Percentiles rank a stretch among this genome's conserved stretches.
Evolutionary conservation across 768 basidiomycete genomes (phyloP).

Genomic region (Holtermanniella nyarrowii): DNA sequence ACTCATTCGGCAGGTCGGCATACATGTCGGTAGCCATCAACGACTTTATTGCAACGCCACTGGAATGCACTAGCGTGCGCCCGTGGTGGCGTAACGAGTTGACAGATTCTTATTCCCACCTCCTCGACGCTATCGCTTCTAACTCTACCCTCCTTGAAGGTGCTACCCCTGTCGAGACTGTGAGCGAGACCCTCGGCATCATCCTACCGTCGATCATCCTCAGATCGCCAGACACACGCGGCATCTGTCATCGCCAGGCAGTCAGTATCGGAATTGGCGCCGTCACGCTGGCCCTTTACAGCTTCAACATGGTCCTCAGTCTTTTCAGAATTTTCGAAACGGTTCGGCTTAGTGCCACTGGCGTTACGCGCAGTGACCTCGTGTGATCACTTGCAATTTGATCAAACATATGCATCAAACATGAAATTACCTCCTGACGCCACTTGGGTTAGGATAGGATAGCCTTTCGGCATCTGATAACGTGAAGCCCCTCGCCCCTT

Average conservation of each 20-base stretch:
- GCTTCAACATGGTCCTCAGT: conserved; percentile 36
- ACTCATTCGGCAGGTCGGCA: conserved; percentile 6
- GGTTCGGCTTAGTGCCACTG: conserved; percentile 25
- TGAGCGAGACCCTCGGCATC: conserved; percentile 18
- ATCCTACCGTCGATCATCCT: conserved; percentile 20
- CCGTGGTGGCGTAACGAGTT: conserved; percentile 34
- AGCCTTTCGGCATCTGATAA: no score
- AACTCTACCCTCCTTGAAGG: background rate
- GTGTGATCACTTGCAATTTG: background rate
- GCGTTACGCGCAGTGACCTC: conserved; percentile 5
- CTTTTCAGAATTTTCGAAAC: conserved; percentile 39
- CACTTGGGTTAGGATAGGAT: no score
- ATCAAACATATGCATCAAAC: no score
- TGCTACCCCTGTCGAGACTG: conserved; percentile 4
- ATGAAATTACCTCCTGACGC: no score
- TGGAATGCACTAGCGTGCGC: conserved; percentile 23
- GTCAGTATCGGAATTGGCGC: conserved; percentile 28
- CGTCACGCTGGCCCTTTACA: conserved; percentile 25
- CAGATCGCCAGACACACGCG: conserved; percentile 7
- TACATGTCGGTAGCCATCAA: conserved; percentile 29
- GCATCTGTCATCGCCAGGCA: conserved; percentile 29
- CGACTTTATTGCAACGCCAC: conserved; percentile 37
- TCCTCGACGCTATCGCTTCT: conserved; percentile 8
- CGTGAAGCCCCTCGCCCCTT: no score
- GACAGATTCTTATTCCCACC: conserved; percentile 7